A percentile compares a stretch with the other conserved stretches of the same genome.
Evolutionary conservation across 345 rosid species (phyloP).

Genomic region (Balakata baccata): DNA sequence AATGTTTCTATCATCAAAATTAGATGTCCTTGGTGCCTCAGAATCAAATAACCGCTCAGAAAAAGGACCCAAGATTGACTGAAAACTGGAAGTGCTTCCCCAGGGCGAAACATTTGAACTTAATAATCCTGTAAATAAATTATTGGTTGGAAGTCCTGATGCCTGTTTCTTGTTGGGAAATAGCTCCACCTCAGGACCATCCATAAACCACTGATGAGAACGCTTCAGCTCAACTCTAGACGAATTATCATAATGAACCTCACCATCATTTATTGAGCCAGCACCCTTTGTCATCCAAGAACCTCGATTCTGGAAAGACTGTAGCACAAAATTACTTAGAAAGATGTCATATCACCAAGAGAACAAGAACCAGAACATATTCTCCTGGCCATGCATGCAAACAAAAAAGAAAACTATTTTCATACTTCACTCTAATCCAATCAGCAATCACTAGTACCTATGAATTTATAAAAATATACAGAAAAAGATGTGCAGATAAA

Average conservation of each 20-base stretch:
- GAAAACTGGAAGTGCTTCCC: conserved; percentile 40
- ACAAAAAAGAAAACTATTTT: not conserved
- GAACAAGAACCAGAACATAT: not conserved
- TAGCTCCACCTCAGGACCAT: conserved; percentile 40
- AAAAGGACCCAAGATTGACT: conserved; percentile 36
- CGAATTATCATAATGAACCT: conserved; percentile 35
- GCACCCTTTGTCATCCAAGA: conserved; percentile 44
- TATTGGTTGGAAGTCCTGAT: conserved; percentile 34
- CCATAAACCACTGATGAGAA: conserved; percentile 50
- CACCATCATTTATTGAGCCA: conserved; percentile 35
- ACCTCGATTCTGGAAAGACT: conserved; percentile 45
- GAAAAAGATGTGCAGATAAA: not conserved
- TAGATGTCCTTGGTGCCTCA: conserved; percentile 25
- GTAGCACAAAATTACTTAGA: not conserved
- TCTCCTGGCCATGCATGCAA: not conserved
- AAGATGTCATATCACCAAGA: not conserved
- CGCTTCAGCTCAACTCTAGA: conserved; percentile 39
- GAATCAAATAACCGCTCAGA: conserved; percentile 40
- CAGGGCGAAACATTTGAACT: conserved; percentile 40
- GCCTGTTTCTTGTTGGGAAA: conserved; percentile 51
- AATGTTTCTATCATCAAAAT: conserved; percentile 37
- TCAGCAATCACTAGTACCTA: not conserved
- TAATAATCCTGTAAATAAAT: conserved; percentile 36
- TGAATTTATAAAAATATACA: not conserved
- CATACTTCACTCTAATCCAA: not conserved